phyloP scores from a whole-genome alignment of 2,329 filamentous ascomycete species.

The Fusarium agapanthi region DNA sequence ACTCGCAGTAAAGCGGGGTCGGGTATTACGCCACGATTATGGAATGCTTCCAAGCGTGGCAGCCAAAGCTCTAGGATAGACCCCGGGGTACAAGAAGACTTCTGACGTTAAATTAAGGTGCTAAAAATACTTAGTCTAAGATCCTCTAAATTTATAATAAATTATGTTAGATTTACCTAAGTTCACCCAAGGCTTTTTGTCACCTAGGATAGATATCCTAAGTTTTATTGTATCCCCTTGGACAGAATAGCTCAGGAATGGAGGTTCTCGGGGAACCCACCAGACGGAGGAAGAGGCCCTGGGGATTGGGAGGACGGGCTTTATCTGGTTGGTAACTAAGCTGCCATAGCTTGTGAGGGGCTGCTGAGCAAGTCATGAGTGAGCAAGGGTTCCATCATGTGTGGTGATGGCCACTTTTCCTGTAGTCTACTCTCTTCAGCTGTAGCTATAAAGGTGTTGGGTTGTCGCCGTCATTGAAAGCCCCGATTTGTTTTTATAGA shows the following conservation, averaged over 20 bases:
- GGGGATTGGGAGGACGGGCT: slow-evolving; percentile 2
- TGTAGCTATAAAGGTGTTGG: slow-evolving; percentile 35
- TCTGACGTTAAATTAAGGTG: too few species aligned
- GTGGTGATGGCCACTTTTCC: slow-evolving; percentile 24
- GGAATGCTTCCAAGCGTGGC: slow-evolving; percentile 24
- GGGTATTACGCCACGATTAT: slow-evolving; percentile 42
- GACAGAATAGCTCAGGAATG: slow-evolving; percentile 8
- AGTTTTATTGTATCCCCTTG: too few species aligned
- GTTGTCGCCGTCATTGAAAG: slow-evolving; percentile 29
- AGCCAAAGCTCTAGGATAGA: not conserved
- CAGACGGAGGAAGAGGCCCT: not conserved
- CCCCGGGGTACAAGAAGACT: too few species aligned
- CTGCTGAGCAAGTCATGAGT: slow-evolving; percentile 40
- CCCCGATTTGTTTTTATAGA: slow-evolving; percentile 8
- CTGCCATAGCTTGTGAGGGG: slow-evolving; percentile 23
- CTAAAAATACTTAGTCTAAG: too few species aligned
- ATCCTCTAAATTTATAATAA: too few species aligned
- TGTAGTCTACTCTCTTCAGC: not conserved
- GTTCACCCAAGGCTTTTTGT: too few species aligned
- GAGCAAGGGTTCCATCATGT: slow-evolving; percentile 18
- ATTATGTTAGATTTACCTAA: too few species aligned
- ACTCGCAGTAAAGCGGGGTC: slow-evolving; percentile 35
- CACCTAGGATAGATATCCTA: too few species aligned
- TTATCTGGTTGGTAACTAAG: slow-evolving; percentile 12
- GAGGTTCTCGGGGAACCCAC: slow-evolving; percentile 16